Conservation (phyloP, 495 filamentous ascomycete species). For the Annulohypoxylon maeteangense region DNA sequence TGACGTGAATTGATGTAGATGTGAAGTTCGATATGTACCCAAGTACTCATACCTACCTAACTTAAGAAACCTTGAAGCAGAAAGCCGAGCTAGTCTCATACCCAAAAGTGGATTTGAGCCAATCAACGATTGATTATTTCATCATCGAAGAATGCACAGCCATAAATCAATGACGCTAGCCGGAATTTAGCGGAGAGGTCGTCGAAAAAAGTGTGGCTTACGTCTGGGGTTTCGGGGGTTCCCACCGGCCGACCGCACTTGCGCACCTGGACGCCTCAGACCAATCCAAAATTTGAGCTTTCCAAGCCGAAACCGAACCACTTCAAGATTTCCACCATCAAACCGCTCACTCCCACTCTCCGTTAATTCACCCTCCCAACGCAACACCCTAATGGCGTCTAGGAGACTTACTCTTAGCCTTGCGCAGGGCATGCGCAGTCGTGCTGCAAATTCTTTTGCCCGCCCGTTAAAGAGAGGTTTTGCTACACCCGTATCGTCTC, state of each 20-base stretch:
- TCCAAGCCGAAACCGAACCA: conserved; percentile 46
- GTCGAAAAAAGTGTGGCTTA: conserved; percentile 28
- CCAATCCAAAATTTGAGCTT: conserved; percentile 48
- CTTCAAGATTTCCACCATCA: conserved; percentile 50
- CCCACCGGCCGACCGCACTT: conserved; percentile 14
- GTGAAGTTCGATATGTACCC: conserved; percentile 10
- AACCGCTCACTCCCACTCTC: conserved; percentile 56
- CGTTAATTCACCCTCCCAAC: conserved; percentile 44
- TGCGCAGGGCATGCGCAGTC: conserved; percentile 84
- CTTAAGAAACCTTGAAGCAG: not conserved
- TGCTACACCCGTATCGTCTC: conserved; percentile 77
- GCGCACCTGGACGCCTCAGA: conserved; percentile 26
- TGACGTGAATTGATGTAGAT: not conserved
- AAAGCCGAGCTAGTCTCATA: conserved; percentile 10
- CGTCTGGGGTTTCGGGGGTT: conserved; percentile 3
- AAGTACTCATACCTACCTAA: not conserved
- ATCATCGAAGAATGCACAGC: conserved; percentile 5
- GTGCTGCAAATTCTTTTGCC: conserved; percentile 76
- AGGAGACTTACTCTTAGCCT: conserved; percentile 91
- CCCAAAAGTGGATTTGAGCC: conserved; percentile 9
- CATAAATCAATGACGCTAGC: conserved; percentile 28
- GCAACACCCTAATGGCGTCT: conserved; percentile 80
- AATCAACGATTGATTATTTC: conserved; percentile 46
- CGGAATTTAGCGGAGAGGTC: conserved; percentile 18
- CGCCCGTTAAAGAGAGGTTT: conserved; percentile 82